Percentiles rank a stretch among this genome's conserved stretches.
phyloP scores from a whole-genome alignment of 1,284 basidiomycete genomes.

The Pseudozyma tsukubaensis region DNA sequence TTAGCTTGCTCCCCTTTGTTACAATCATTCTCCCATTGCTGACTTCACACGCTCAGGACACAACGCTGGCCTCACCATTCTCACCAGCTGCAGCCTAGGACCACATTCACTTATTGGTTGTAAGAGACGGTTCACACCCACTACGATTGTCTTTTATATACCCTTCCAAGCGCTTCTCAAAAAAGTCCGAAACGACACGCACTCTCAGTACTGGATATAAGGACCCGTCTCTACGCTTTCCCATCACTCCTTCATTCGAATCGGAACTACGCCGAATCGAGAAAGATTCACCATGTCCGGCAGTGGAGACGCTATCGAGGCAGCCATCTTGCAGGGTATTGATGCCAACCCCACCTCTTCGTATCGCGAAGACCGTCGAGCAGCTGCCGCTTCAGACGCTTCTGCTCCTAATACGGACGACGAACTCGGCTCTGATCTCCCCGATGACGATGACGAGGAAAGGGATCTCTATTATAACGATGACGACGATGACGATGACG shows the following conservation, averaged over 20 bases:
- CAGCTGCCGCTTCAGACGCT: conserved; percentile 12
- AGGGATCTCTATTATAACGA: conserved; percentile 19
- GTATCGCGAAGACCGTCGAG: conserved; percentile 38
- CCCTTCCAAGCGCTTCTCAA: no score
- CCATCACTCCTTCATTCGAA: neutral
- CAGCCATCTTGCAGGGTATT: conserved; percentile 48
- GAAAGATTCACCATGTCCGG: conserved; percentile 23
- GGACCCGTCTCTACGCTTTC: neutral
- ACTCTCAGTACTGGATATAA: no score
- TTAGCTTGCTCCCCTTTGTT: no score
- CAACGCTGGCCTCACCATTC: no score
- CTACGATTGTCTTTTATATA: no score
- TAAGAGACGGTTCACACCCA: no score
- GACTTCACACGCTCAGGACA: no score
- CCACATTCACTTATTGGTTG: no score
- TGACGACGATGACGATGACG: conserved; percentile 26
- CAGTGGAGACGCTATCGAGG: conserved; percentile 40
- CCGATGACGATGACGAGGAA: conserved; percentile 31
- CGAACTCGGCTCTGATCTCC: conserved; percentile 52
- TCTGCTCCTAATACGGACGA: conserved; percentile 49
- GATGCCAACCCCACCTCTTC: conserved; percentile 25
- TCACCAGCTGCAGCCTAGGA: no score
- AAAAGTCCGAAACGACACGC: no score
- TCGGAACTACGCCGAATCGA: neutral
- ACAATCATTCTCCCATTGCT: no score